Percentiles rank a stretch among this genome's conserved stretches.
Evolutionary conservation across 2,329 filamentous ascomycete genomes (phyloP).

Genomic region (Aspergillus neoniger): DNA sequence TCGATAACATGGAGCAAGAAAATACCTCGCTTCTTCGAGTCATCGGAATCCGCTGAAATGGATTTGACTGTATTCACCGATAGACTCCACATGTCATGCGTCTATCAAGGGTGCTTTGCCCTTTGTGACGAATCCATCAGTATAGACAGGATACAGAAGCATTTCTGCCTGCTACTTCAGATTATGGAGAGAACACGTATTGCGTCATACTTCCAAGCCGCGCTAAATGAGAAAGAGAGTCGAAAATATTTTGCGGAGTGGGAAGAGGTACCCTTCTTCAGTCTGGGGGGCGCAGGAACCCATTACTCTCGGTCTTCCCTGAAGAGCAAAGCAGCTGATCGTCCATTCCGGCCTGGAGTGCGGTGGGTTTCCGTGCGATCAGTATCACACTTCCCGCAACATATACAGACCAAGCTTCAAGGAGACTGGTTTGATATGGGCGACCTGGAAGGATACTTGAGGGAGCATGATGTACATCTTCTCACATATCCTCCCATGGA

Average conservation of each 20-base stretch:
- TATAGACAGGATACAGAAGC: conserved; percentile 18
- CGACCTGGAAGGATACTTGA: conserved; percentile 26
- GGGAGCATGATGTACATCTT: conserved; percentile 19
- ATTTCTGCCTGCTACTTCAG: conserved; percentile 26
- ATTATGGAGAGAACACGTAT: conserved; percentile 23
- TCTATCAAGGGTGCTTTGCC: conserved; percentile 23
- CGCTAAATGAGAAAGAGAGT: conserved; percentile 19
- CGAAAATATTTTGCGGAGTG: conserved; percentile 22
- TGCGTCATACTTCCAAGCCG: conserved; percentile 21
- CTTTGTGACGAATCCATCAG: conserved; percentile 18
- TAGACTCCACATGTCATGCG: conserved; percentile 22
- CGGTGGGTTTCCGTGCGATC: conserved; percentile 18
- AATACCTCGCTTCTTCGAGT: neutral
- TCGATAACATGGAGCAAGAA: neutral
- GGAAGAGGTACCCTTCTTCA: conserved; percentile 28
- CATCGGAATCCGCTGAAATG: conserved; percentile 14
- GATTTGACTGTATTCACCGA: conserved; percentile 23
- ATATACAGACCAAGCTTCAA: conserved; percentile 19
- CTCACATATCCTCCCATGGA: conserved; percentile 10
- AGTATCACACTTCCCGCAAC: conserved; percentile 13
- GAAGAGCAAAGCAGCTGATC: neutral
- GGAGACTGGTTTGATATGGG: conserved; percentile 30
- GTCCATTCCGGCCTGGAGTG: conserved; percentile 10
- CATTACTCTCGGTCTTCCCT: conserved; percentile 22
- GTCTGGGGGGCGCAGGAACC: conserved; percentile 27